Conservation (phyloP, 1,139 yeast genomes). For the Scheffersomyces titani region DNA sequence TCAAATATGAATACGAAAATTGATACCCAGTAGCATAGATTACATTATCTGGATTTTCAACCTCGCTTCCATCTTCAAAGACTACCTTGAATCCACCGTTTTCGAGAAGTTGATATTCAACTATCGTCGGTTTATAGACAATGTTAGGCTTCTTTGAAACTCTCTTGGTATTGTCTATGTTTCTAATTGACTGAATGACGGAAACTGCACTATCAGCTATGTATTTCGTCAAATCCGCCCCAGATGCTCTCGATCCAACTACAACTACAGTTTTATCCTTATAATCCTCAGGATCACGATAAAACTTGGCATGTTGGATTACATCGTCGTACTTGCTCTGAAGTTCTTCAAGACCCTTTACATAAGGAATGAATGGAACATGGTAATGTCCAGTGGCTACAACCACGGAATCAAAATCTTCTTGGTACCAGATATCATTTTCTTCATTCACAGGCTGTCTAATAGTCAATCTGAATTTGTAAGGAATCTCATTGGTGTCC, state of each 20-base stretch:
- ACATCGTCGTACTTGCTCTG: slow-evolving; percentile 25
- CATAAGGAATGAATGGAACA: slow-evolving; percentile 49
- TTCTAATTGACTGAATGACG: slow-evolving; percentile 33
- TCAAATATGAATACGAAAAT: slow-evolving; percentile 44
- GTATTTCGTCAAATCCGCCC: slow-evolving; percentile 38
- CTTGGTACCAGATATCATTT: slow-evolving; percentile 34
- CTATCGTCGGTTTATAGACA: slow-evolving; percentile 24
- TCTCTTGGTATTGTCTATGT: slow-evolving; percentile 13
- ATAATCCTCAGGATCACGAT: slow-evolving; percentile 26
- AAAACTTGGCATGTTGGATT: slow-evolving; percentile 46
- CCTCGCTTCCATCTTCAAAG: slow-evolving; percentile 29
- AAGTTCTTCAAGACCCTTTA: slow-evolving; percentile 39
- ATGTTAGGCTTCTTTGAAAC: slow-evolving; percentile 21
- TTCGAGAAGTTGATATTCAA: slow-evolving; percentile 18
- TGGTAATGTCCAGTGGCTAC: slow-evolving; percentile 59
- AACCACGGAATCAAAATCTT: slow-evolving; percentile 50
- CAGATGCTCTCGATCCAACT: slow-evolving; percentile 48
- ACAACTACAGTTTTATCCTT: slow-evolving; percentile 34
- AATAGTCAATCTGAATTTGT: slow-evolving; percentile 32
- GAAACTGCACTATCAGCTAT: slow-evolving; percentile 22
- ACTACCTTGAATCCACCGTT: slow-evolving; percentile 21
- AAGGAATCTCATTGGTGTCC: slow-evolving; percentile 14
- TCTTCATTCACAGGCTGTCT: slow-evolving; percentile 23
- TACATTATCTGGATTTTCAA: slow-evolving; percentile 33
- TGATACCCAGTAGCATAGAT: slow-evolving; percentile 49